phyloP scores from a whole-genome alignment of 2,329 filamentous ascomycete species.

The Nothopassalora personata region DNA sequence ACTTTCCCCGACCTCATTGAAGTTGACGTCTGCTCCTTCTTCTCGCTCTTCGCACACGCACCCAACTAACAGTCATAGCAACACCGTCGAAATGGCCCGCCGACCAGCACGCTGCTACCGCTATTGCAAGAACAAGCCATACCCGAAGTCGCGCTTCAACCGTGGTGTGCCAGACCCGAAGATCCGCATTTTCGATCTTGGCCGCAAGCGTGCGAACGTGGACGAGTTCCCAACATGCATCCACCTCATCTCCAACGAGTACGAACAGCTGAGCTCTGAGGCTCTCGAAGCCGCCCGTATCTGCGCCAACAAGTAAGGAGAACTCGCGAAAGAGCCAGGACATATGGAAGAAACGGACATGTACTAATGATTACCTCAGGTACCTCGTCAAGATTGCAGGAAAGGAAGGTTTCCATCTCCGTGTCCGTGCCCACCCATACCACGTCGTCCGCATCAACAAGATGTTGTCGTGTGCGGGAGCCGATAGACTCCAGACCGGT shows the following conservation, averaged over 20 bases:
- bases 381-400: conserved; percentile 65
- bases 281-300: conserved; percentile 99
- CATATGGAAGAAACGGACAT: conserved; percentile 1
- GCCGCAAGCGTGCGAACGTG: conserved; percentile 86
- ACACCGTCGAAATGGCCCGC: conserved; percentile 91
- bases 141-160: conserved; percentile 99
- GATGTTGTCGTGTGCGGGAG: conserved; percentile 99
- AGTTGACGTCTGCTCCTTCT: conserved; percentile 17
- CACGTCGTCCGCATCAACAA: conserved; percentile 99
- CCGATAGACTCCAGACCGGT: conserved; percentile 99
- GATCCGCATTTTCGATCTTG: conserved; percentile 70
- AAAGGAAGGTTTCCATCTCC: conserved; percentile 68
- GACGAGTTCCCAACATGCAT: conserved; percentile 99
- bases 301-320: conserved; percentile 92
- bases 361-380: conserved; percentile 33
- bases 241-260: conserved; percentile 99
- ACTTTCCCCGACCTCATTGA: not conserved
- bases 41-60: conserved; percentile 33
- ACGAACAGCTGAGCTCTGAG: conserved; percentile 99
- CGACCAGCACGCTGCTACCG: conserved; percentile 95
- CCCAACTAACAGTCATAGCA: conserved; percentile 41
- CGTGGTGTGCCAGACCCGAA: conserved; percentile 72
- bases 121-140: conserved; percentile 99
- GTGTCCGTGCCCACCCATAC: conserved; percentile 89
- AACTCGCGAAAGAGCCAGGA: conserved; percentile 4